Evolutionary conservation across 176 grass and related monocot species (phyloP).

Genomic region (Lolium perenne): DNA sequence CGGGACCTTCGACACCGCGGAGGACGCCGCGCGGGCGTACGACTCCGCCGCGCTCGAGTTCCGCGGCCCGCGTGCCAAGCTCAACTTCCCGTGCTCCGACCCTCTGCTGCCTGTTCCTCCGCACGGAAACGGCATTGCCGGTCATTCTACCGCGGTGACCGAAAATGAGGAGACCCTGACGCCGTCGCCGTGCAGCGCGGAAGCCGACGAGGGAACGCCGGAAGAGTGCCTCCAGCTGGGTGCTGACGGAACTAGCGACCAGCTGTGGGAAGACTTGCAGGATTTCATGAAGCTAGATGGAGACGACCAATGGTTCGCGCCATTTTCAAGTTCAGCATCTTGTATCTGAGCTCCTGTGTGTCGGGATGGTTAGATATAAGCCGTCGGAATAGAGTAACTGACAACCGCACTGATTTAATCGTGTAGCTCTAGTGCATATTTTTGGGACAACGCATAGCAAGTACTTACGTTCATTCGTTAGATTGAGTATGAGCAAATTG

Average conservation of each 20-base stretch:
- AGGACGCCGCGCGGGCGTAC: slow-evolving; percentile 79
- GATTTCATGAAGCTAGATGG: slow-evolving; percentile 66
- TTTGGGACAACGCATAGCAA: not conserved
- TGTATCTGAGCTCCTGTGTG: not conserved
- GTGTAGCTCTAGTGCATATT: not conserved
- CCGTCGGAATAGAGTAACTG: slow-evolving; percentile 3
- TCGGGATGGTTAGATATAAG: not conserved
- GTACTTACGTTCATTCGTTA: not conserved
- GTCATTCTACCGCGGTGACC: not conserved
- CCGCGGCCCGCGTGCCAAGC: slow-evolving; percentile 74
- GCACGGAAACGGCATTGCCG: not conserved
- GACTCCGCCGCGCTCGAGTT: slow-evolving; percentile 86
- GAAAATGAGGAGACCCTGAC: not conserved
- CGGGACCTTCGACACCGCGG: slow-evolving; percentile 81
- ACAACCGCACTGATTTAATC: not conserved
- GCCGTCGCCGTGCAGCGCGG: slow-evolving; percentile 22
- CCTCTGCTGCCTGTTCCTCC: not conserved
- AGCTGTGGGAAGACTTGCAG: slow-evolving; percentile 70
- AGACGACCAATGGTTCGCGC: slow-evolving; percentile 39
- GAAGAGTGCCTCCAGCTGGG: slow-evolving; percentile 25
- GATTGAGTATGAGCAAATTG: not conserved
- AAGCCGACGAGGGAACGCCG: not conserved
- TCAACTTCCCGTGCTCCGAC: slow-evolving; percentile 69
- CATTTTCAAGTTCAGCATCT: slow-evolving; percentile 21
- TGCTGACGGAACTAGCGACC: slow-evolving; percentile 12